phyloP scores from a whole-genome alignment of 805 yeast species.

The Zygotorulaspora chibaensis region DNA sequence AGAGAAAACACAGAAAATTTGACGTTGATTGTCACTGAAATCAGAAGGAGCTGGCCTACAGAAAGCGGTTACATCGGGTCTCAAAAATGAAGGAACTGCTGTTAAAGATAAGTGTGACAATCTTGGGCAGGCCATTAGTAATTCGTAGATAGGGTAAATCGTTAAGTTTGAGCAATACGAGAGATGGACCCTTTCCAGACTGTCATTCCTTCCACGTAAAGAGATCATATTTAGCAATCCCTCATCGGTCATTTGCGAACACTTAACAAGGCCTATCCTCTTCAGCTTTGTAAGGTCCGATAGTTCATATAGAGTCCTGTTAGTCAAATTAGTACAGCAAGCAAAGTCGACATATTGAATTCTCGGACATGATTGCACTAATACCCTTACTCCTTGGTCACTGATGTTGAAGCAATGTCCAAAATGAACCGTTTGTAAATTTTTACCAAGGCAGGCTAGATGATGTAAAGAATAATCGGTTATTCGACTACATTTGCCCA shows the following conservation, averaged over 20 bases:
- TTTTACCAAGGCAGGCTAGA: conserved; percentile 68
- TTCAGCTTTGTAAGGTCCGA: conserved; percentile 74
- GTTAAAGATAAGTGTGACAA: conserved; percentile 88
- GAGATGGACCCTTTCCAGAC: conserved; percentile 87
- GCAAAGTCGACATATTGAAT: conserved; percentile 93
- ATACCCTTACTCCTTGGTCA: conserved; percentile 74
- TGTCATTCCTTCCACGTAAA: conserved; percentile 67
- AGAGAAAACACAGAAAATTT: conserved; percentile 86
- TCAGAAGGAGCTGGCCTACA: conserved; percentile 93
- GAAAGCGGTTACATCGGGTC: conserved; percentile 77
- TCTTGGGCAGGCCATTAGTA: conserved; percentile 76
- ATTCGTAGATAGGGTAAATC: conserved; percentile 67
- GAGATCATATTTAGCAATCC: conserved; percentile 69
- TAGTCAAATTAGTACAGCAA: conserved; percentile 85
- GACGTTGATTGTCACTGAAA: conserved; percentile 79
- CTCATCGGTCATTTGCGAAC: conserved; percentile 79
- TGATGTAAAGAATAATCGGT: conserved; percentile 77
- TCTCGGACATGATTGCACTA: conserved; percentile 75
- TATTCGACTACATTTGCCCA: conserved; percentile 82
- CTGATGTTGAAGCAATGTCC: conserved; percentile 93
- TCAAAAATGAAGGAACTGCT: conserved; percentile 84
- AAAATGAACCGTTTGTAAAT: conserved; percentile 82
- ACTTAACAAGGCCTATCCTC: conserved; percentile 90
- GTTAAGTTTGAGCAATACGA: conserved; percentile 84
- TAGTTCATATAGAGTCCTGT: conserved; percentile 71